Conservation (phyloP, 2,329 filamentous ascomycete genomes). For the Lasiodiplodia hormozganensis region DNA sequence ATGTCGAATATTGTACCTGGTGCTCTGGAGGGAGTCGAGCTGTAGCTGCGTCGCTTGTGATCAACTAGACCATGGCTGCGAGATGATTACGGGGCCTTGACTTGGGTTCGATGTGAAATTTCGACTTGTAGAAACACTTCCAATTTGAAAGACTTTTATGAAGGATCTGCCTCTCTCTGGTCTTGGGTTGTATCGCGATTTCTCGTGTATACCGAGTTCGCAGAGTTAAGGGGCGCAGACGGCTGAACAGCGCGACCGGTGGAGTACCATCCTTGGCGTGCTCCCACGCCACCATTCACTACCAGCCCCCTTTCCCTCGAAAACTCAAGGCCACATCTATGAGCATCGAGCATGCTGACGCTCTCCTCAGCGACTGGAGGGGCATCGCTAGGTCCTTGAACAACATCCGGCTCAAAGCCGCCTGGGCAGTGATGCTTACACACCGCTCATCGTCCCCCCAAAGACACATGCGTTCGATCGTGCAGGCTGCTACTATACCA, state of each 20-base stretch:
- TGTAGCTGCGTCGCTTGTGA: neutral
- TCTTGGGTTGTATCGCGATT: neutral
- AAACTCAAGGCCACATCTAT: neutral
- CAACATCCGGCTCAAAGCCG: neutral
- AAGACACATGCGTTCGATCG: neutral
- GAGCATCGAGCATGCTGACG: neutral
- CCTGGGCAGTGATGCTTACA: neutral
- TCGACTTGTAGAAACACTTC: neutral
- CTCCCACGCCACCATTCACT: neutral
- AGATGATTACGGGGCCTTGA: neutral
- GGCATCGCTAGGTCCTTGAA: neutral
- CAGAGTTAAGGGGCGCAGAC: neutral
- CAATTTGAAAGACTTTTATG: neutral
- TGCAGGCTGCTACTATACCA: neutral
- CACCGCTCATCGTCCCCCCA: neutral
- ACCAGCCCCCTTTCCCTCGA: no score
- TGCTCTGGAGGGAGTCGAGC: neutral
- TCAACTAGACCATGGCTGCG: neutral
- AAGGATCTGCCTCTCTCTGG: neutral
- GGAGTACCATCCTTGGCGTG: neutral
- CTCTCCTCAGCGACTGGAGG: neutral
- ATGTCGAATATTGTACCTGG: no score
- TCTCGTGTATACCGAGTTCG: neutral
- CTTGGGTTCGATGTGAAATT: neutral
- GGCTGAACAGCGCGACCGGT: neutral